Conservation (phyloP, 2,329 filamentous ascomycete genomes). For the Rachicladosporium sp. region DNA sequence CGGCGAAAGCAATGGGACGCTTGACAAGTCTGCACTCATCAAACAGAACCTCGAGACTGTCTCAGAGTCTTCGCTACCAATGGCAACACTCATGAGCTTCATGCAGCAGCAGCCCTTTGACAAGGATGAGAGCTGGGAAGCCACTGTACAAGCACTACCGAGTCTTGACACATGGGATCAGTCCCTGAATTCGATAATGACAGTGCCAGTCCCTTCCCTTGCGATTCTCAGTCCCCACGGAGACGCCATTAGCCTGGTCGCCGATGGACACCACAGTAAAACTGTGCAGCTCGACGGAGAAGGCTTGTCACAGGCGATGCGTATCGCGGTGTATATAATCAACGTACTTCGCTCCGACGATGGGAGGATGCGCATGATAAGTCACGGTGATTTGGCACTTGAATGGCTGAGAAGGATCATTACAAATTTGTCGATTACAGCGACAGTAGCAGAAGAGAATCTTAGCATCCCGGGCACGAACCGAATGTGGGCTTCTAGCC, state of each 20-base stretch:
- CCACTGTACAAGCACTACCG: constrained; percentile 17
- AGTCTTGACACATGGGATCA: constrained; percentile 47
- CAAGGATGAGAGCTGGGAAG: constrained; percentile 11
- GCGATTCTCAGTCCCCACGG: constrained; percentile 62
- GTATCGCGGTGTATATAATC: constrained; percentile 61
- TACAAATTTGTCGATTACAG: constrained; percentile 39
- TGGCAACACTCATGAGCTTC: constrained; percentile 45
- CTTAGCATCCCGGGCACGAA: constrained; percentile 44
- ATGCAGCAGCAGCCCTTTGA: constrained; percentile 31
- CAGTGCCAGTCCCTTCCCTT: constrained; percentile 48
- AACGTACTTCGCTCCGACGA: constrained; percentile 41
- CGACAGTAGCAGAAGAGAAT: constrained; percentile 49
- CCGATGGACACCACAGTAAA: constrained; percentile 11
- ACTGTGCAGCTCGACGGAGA: constrained; percentile 40
- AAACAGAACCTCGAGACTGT: constrained; percentile 38
- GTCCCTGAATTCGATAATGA: constrained; percentile 46
- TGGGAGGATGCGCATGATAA: constrained; percentile 14
- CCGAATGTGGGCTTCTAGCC: constrained; percentile 34
- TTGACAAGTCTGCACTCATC: constrained; percentile 36
- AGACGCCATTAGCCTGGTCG: constrained; percentile 56
- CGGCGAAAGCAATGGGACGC: constrained; percentile 2
- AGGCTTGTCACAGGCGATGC: constrained; percentile 59
- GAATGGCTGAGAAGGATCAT: constrained; percentile 10
- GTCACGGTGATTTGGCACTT: constrained; percentile 16
- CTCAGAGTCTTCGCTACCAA: constrained; percentile 30